Conservation (phyloP, 768 basidiomycete species). For the Antrodiella citrinella region DNA sequence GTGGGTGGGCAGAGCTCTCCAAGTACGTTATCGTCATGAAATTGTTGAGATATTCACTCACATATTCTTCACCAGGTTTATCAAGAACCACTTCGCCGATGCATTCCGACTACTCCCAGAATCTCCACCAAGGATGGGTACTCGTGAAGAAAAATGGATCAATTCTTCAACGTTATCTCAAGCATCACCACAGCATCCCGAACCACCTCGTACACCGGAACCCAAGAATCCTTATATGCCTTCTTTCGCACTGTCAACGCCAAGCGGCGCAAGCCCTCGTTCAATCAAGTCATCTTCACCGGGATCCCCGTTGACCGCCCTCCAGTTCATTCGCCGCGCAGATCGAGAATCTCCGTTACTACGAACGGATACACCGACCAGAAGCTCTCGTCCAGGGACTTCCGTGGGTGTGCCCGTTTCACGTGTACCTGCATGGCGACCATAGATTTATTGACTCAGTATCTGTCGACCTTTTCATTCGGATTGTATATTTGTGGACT, state of each 20-base stretch:
- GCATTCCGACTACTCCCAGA: constrained; percentile 68
- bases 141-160: constrained; percentile 75
- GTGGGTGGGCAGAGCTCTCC: constrained; percentile 89
- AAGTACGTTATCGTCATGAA: constrained; percentile 44
- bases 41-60: neutral
- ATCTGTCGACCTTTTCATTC: neutral
- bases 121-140: constrained; percentile 33
- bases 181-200: constrained; percentile 29
- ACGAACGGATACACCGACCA: constrained; percentile 62
- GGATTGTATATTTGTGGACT: neutral
- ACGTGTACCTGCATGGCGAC: constrained; percentile 58
- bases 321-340: constrained; percentile 82
- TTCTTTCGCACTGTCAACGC: constrained; percentile 53
- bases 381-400: constrained; percentile 33
- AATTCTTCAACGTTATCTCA: constrained; percentile 67
- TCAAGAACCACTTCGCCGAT: constrained; percentile 80
- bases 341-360: constrained; percentile 45
- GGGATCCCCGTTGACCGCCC: constrained; percentile 65
- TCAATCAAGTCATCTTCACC: constrained; percentile 45
- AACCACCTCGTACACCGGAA: constrained; percentile 59
- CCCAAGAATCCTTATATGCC: constrained; percentile 50
- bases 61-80: constrained; percentile 47
- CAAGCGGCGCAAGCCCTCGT: constrained; percentile 36
- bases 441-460: constrained; percentile 19
- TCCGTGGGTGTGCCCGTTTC: constrained; percentile 35